Percentiles rank a stretch among this genome's conserved stretches.
Evolutionary conservation across 2,329 filamentous ascomycete genomes (phyloP).

Genomic region (Xylaria polymorpha): DNA sequence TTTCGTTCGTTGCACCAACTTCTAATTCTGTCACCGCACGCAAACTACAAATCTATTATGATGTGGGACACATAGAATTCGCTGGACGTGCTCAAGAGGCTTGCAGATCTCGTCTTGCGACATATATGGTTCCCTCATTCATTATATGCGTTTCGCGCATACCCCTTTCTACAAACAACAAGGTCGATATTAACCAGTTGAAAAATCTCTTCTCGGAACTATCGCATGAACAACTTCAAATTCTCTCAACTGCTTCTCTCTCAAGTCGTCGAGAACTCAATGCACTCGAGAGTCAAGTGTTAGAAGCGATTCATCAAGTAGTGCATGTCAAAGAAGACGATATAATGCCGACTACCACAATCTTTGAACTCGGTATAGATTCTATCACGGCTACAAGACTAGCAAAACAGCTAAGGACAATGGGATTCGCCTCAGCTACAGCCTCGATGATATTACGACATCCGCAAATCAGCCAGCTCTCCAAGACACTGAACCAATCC

Average conservation of each 20-base stretch:
- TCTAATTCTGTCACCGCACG: background rate
- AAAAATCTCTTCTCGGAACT: constrained; percentile 73
- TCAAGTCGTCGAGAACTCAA: constrained; percentile 42
- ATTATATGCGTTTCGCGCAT: constrained; percentile 77
- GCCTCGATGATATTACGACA: constrained; percentile 76
- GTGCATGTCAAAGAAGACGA: constrained; percentile 56
- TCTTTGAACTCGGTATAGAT: constrained; percentile 89
- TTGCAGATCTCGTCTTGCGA: constrained; percentile 77
- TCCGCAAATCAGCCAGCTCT: constrained; percentile 62
- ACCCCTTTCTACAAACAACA: constrained; percentile 89
- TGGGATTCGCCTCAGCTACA: constrained; percentile 69
- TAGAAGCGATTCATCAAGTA: constrained; percentile 65
- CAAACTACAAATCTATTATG: constrained; percentile 46
- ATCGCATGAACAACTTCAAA: constrained; percentile 70
- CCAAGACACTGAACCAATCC: constrained; percentile 50
- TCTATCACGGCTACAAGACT: constrained; percentile 85
- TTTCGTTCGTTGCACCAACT: constrained; percentile 68
- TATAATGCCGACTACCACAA: constrained; percentile 69
- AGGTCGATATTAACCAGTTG: constrained; percentile 80
- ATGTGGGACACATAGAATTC: constrained; percentile 54
- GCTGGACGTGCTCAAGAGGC: constrained; percentile 64
- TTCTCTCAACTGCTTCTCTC: constrained; percentile 56
- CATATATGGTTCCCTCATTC: constrained; percentile 92
- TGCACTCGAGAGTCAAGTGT: constrained; percentile 60
- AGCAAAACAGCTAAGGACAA: constrained; percentile 69